Conservation (phyloP, 208 protist species). For the Trypanosoma platydactyli region DNA sequence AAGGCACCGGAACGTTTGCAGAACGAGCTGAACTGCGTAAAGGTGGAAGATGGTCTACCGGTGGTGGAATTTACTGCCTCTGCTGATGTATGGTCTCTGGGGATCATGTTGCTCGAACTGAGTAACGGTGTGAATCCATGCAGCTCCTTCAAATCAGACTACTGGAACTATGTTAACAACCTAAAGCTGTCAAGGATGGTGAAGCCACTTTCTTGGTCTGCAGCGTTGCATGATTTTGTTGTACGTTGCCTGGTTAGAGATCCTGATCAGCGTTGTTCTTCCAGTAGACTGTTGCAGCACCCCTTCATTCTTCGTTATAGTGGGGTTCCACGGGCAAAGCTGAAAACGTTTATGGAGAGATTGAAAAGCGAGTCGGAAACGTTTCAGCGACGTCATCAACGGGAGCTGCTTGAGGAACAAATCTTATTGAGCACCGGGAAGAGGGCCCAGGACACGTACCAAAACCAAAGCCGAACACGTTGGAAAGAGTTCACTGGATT, state of each 20-base stretch:
- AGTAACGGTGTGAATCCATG: constrained; percentile 75
- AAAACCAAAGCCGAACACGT: constrained; percentile 53
- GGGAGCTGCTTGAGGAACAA: constrained; percentile 68
- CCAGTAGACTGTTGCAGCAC: constrained; percentile 65
- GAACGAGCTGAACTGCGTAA: constrained; percentile 13
- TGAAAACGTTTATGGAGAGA: constrained; percentile 76
- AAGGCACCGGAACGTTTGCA: constrained; percentile 74
- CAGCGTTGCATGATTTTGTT: constrained; percentile 78
- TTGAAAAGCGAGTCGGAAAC: constrained; percentile 63
- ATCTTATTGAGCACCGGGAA: constrained; percentile 72
- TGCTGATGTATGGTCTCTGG: constrained; percentile 89
- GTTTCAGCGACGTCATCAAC: constrained; percentile 71
- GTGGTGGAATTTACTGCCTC: constrained; percentile 74
- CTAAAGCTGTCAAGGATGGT: constrained; percentile 79
- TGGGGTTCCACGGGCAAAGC: constrained; percentile 58
- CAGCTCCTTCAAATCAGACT: constrained; percentile 84
- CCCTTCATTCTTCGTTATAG: constrained; percentile 74
- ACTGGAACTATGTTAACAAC: constrained; percentile 79
- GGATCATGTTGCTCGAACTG: constrained; percentile 83
- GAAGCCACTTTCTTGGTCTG: constrained; percentile 79
- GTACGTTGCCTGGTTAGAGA: constrained; percentile 62
- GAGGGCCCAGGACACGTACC: constrained; percentile 54
- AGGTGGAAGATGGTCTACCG: constrained; percentile 23
- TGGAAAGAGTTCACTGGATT: constrained; percentile 75
- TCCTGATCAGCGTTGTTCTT: constrained; percentile 53